Evolutionary conservation across 164 flowering plant species (phyloP).

Genomic region (Aristolochia fimbriata): DNA sequence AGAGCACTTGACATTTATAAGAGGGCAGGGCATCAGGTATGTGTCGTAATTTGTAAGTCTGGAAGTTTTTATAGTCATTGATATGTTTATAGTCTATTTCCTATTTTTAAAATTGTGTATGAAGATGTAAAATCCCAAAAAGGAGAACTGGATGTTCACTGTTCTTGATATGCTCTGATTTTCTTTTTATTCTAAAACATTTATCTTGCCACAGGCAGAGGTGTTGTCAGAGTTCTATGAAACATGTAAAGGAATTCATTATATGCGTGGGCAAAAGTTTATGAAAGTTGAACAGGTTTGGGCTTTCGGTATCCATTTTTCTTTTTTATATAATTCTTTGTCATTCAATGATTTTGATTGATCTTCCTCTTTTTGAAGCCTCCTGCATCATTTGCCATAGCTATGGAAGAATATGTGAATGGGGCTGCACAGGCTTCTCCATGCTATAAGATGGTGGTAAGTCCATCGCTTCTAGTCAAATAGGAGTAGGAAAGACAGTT

Average conservation of each 20-base stretch:
- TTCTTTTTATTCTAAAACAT: background rate
- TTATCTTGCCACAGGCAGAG: slow-evolving; percentile 49
- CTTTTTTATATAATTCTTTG: background rate
- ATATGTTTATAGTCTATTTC: too few species aligned
- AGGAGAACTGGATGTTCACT: too few species aligned
- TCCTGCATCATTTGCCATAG: slow-evolving; percentile 83
- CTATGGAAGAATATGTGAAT: slow-evolving; percentile 96
- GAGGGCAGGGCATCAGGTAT: slow-evolving; percentile 84
- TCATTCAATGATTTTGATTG: background rate
- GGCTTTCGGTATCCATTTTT: background rate
- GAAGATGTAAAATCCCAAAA: too few species aligned
- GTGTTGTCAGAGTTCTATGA: slow-evolving; percentile 89
- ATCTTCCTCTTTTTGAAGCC: slow-evolving; percentile 43
- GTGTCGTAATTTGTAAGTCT: background rate
- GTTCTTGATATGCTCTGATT: too few species aligned
- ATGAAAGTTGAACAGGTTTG: slow-evolving; percentile 91
- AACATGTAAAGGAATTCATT: slow-evolving; percentile 74
- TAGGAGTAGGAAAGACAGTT: too few species aligned
- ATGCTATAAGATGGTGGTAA: too few species aligned
- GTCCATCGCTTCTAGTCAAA: too few species aligned
- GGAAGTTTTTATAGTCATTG: too few species aligned
- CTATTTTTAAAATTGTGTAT: background rate
- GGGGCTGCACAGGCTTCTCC: slow-evolving; percentile 77
- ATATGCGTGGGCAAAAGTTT: slow-evolving; percentile 85
- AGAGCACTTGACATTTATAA: slow-evolving; percentile 82